Evolutionary conservation across 495 filamentous ascomycete genomes (phyloP).

Genomic region (Lasiosphaeria ovina): DNA sequence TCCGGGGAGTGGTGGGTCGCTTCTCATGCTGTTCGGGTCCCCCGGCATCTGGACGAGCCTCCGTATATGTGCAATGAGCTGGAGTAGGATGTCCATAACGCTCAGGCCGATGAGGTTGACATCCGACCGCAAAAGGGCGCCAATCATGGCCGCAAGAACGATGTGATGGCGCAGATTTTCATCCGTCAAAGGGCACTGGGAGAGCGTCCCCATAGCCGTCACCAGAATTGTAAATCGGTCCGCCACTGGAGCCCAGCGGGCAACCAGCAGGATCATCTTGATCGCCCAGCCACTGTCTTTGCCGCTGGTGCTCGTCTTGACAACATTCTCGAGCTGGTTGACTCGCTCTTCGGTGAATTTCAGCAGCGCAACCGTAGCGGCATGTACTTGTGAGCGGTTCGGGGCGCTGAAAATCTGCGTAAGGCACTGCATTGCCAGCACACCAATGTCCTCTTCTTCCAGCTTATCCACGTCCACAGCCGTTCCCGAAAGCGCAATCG

Average conservation of each 20-base stretch:
- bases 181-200: slow-evolving; percentile 61
- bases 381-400: slow-evolving; percentile 72
- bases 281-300: slow-evolving; percentile 68
- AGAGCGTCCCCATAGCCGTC: slow-evolving; percentile 70
- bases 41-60: slow-evolving; percentile 64
- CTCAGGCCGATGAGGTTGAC: slow-evolving; percentile 92
- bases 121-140: slow-evolving; percentile 76
- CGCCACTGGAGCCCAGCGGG: slow-evolving; percentile 85
- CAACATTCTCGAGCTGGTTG: slow-evolving; percentile 45
- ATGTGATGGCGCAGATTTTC: slow-evolving; percentile 66
- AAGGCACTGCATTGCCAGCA: slow-evolving; percentile 77
- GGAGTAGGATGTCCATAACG: slow-evolving; percentile 85
- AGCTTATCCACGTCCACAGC: slow-evolving; percentile 80
- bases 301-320: slow-evolving; percentile 32
- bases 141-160: slow-evolving; percentile 69
- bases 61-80: slow-evolving; percentile 75
- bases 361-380: slow-evolving; percentile 66
- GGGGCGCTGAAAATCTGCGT: slow-evolving; percentile 75
- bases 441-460: slow-evolving; percentile 81
- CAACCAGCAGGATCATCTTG: slow-evolving; percentile 70
- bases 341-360: slow-evolving; percentile 66
- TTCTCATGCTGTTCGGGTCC: slow-evolving; percentile 42
- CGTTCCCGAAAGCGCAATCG: slow-evolving; percentile 67
- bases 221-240: slow-evolving; percentile 85
- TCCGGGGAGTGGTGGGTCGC: slow-evolving; percentile 26